These are phyloP conservation scores for Pleurotus cornucopiae DNA, from an alignment of 768 basidiomycete species.

Conservation along the genomic window DNA sequence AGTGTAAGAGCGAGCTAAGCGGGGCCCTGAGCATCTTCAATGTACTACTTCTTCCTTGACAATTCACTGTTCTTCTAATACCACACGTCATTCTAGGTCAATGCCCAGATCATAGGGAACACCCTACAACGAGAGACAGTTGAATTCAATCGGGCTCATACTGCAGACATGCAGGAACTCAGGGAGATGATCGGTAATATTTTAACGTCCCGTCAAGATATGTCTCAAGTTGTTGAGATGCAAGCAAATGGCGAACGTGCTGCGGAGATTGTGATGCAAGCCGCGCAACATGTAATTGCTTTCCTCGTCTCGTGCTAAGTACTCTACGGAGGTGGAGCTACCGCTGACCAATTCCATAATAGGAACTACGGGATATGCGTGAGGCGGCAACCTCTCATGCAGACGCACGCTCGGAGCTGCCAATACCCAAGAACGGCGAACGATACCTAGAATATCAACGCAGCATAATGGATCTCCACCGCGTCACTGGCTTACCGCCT, in stretches of 20 bases:
- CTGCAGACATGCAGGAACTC: conserved; percentile 20
- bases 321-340: neutral
- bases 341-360: neutral
- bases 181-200: conserved; percentile 35
- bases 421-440: conserved; percentile 20
- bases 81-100: neutral
- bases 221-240: conserved; percentile 31
- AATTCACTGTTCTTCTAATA: neutral
- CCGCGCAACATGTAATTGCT: conserved; percentile 42
- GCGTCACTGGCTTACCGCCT: conserved; percentile 49
- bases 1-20: conserved; percentile 38
- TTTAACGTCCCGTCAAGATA: conserved; percentile 31
- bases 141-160: conserved; percentile 23
- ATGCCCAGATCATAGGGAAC: conserved; percentile 23
- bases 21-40: conserved; percentile 38
- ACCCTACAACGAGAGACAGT: conserved; percentile 24
- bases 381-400: conserved; percentile 8
- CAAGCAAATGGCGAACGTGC: conserved; percentile 35
- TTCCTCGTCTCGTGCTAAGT: conserved; percentile 3
- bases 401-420: conserved; percentile 17
- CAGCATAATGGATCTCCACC: conserved; percentile 43
- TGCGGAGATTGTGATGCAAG: conserved; percentile 46
- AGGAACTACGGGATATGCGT: conserved; percentile 6
- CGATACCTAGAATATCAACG: conserved; percentile 38
- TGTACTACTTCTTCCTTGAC: conserved; percentile 22